phyloP scores from a whole-genome alignment of 1,139 yeast genomes.

The Zygosaccharomyces pseudobailii region DNA sequence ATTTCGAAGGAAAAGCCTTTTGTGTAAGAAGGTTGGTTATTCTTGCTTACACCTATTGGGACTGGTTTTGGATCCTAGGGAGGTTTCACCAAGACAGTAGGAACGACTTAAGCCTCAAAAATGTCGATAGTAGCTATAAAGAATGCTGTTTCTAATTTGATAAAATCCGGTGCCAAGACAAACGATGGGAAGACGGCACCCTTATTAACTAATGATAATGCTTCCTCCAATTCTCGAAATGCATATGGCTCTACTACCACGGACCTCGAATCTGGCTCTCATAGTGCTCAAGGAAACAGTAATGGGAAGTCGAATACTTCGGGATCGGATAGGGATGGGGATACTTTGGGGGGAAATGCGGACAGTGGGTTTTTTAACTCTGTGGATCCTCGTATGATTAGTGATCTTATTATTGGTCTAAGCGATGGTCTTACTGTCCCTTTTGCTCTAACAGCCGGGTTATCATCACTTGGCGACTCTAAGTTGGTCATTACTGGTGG shows the following conservation, averaged over 20 bases:
- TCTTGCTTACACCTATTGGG: not conserved
- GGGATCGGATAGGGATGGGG: conserved; percentile 11
- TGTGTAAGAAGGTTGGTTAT: not conserved
- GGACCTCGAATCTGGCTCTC: conserved; percentile 10
- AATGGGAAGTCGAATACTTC: conserved; percentile 7
- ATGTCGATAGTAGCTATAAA: conserved; percentile 38
- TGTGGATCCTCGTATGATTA: conserved; percentile 68
- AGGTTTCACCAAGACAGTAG: not conserved
- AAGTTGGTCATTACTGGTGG: conserved; percentile 80
- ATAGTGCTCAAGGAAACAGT: conserved; percentile 9
- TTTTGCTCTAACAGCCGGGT: conserved; percentile 77
- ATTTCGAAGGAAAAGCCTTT: not conserved
- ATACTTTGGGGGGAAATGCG: conserved; percentile 1
- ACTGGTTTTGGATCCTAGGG: not conserved
- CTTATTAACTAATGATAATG: conserved; percentile 17
- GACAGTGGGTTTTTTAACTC: conserved; percentile 29
- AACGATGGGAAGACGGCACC: conserved; percentile 15
- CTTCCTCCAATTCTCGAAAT: conserved; percentile 9
- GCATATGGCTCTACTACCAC: conserved; percentile 13
- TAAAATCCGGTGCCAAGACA: conserved; percentile 9
- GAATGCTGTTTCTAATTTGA: conserved; percentile 30
- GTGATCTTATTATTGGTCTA: conserved; percentile 72
- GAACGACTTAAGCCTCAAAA: not conserved
- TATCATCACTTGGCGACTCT: conserved; percentile 71
- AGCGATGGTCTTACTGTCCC: conserved; percentile 83